Base-by-base conservation (phyloP, 441 rosid species). In the Isatis lusitanica region DNA sequence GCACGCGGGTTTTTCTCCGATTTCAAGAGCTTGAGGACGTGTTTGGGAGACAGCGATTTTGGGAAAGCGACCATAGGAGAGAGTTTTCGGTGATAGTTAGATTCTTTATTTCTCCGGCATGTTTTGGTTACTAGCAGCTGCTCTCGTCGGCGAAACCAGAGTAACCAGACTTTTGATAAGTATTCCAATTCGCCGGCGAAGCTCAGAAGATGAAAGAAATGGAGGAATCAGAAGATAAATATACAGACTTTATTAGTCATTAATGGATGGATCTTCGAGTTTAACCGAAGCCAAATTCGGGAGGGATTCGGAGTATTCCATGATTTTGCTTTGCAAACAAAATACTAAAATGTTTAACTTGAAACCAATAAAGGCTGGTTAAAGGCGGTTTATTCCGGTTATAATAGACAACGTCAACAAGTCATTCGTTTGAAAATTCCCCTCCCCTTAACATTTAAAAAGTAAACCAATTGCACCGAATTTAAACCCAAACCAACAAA, bases 1-100 rank as follows among this genome's bases (percentile, higher is more conserved):
- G 86, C 71, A 47, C 70, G 66, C 0, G 82, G 66, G 52, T 78
- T 80, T 78, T 84, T 83, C 81, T 88, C 84, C 53, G 87, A 79
- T 76, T 88, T 88, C 74, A 93, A 83, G 39, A 88, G 88, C 70
- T 76, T 75, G 72, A 93, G 85, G 70, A 90, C 83, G 40, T 83
- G 84, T 71, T 78, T 84, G 4, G 92, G 77, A 17, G 92, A 83
- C 66, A 85, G 84, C 33, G 80, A 60, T 11, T 70, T 82, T 36
- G 87, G 80, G 66, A 86, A 83, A 42, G 51, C 80, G 81, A 74
- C 85, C 92, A 86, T 87, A 73, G 71, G 67, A 73, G 68, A 57
- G 66, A 61, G 47, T 21, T 9, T 56, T 60, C 24, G 48, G 10
- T 39, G 58, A 51, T 61, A 6, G 73, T 66, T 69, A 24, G 38